A percentile compares a stretch with the other conserved stretches of the same genome.
phyloP scores from a whole-genome alignment of 495 filamentous ascomycete genomes.

The Hypoxylon fuscum region DNA sequence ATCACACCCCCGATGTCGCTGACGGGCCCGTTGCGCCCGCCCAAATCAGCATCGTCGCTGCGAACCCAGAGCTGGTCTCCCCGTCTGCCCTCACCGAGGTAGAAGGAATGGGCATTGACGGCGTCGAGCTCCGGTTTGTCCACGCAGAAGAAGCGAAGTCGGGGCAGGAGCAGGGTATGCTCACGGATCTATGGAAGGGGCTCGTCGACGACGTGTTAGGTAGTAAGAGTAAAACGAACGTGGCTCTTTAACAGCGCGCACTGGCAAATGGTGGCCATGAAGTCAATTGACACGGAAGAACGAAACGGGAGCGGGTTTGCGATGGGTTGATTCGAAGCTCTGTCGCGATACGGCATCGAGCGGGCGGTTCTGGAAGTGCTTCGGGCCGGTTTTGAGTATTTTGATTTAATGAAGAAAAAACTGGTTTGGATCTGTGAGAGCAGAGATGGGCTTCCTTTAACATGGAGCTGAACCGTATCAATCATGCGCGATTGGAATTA shows the following conservation, averaged over 20 bases:
- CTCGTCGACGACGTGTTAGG: constrained; percentile 57
- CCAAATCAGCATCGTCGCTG: constrained; percentile 55
- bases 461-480: background rate
- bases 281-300: background rate
- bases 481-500: background rate
- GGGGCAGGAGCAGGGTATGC: constrained; percentile 49
- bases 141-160: constrained; percentile 40
- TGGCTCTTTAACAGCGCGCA: constrained; percentile 38
- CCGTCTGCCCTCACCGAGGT: constrained; percentile 55
- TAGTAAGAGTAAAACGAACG: constrained; percentile 29
- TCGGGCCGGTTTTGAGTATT: constrained; percentile 33
- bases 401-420: constrained; percentile 34
- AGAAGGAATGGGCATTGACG: constrained; percentile 57
- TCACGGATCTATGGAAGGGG: constrained; percentile 56
- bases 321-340: background rate
- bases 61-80: constrained; percentile 52
- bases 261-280: constrained; percentile 5
- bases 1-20: constrained; percentile 40
- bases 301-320: background rate
- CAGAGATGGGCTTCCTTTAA: background rate
- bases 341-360: constrained; percentile 25
- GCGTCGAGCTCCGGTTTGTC: constrained; percentile 57
- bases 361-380: constrained; percentile 41
- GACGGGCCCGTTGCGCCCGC: constrained; percentile 48
- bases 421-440: constrained; percentile 14